A percentile compares a stretch with the other conserved stretches of the same genome.
Evolutionary conservation across 1,139 yeast genomes (phyloP).

Genomic region (Spencermartinsiella ligniputridi): DNA sequence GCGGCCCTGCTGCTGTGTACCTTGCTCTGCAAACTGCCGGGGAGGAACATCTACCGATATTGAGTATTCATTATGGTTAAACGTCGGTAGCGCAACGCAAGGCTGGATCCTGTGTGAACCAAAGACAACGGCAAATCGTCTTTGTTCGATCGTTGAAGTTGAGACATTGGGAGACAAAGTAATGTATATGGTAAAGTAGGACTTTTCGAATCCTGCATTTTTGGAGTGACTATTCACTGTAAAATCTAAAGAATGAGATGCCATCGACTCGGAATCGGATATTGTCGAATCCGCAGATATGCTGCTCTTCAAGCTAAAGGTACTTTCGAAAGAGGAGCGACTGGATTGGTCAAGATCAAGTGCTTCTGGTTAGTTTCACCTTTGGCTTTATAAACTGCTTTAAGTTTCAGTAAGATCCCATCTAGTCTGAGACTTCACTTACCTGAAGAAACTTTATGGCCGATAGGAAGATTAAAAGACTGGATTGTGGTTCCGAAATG

Average conservation of each 20-base stretch:
- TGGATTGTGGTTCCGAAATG: background rate
- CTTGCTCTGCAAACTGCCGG: slow-evolving; percentile 13
- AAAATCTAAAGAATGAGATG: slow-evolving; percentile 1
- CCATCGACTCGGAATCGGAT: background rate
- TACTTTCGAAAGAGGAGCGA: background rate
- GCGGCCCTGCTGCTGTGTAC: slow-evolving; percentile 8
- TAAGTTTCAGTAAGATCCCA: background rate
- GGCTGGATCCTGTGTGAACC: slow-evolving; percentile 16
- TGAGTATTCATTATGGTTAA: slow-evolving; percentile 14
- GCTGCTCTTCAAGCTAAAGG: slow-evolving; percentile 1
- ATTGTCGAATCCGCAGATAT: background rate
- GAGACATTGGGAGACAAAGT: slow-evolving; percentile 11
- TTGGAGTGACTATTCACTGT: slow-evolving; percentile 7
- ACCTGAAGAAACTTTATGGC: background rate
- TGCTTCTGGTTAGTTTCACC: background rate
- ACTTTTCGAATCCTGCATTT: slow-evolving; percentile 8
- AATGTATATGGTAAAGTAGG: slow-evolving; percentile 8
- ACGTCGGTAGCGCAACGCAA: slow-evolving; percentile 8
- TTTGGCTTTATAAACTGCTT: background rate
- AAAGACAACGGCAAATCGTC: slow-evolving; percentile 16
- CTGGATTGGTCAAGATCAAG: background rate
- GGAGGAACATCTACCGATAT: slow-evolving; percentile 20
- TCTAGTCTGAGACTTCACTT: background rate
- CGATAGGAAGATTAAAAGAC: background rate
- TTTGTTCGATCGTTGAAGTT: slow-evolving; percentile 5